Conservation (phyloP, 2,329 filamentous ascomycete species). For the Colletotrichum tamarilloi region DNA sequence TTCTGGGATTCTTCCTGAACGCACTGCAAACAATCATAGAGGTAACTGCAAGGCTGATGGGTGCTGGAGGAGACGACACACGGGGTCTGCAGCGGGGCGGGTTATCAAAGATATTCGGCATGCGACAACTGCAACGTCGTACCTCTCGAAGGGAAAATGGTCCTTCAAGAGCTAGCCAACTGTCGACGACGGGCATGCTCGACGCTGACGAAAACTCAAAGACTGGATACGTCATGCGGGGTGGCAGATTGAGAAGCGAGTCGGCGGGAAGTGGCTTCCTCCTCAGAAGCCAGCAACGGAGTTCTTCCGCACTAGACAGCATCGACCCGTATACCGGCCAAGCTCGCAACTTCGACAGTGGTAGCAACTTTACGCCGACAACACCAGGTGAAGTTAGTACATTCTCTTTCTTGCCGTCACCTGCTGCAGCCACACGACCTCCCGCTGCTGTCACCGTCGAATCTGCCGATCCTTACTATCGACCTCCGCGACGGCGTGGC, state of each 20-base stretch:
- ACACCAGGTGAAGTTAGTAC: conserved; percentile 77
- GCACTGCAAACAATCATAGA: conserved; percentile 91
- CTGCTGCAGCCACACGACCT: conserved; percentile 57
- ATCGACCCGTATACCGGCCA: conserved; percentile 57
- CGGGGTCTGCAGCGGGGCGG: conserved; percentile 81
- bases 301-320: conserved; percentile 66
- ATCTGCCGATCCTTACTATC: conserved; percentile 84
- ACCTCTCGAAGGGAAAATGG: conserved; percentile 69
- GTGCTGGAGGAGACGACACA: conserved; percentile 81
- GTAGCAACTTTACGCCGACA: conserved; percentile 76
- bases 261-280: conserved; percentile 68
- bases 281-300: conserved; percentile 56
- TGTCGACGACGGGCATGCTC: conserved; percentile 86
- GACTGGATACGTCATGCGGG: conserved; percentile 64
- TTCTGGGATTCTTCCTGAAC: conserved; percentile 94
- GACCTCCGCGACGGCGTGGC: conserved; percentile 79
- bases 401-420: conserved; percentile 76
- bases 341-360: conserved; percentile 64
- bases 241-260: conserved; percentile 68
- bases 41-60: conserved; percentile 83
- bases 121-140: conserved; percentile 86
- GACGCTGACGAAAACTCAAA: conserved; percentile 74
- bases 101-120: conserved; percentile 89
- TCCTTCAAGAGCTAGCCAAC: conserved; percentile 80
- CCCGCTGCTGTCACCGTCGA: conserved; percentile 58